Evolutionary conservation across 2,329 filamentous ascomycete species (phyloP).

Genomic region (Hypoxylon sp.): DNA sequence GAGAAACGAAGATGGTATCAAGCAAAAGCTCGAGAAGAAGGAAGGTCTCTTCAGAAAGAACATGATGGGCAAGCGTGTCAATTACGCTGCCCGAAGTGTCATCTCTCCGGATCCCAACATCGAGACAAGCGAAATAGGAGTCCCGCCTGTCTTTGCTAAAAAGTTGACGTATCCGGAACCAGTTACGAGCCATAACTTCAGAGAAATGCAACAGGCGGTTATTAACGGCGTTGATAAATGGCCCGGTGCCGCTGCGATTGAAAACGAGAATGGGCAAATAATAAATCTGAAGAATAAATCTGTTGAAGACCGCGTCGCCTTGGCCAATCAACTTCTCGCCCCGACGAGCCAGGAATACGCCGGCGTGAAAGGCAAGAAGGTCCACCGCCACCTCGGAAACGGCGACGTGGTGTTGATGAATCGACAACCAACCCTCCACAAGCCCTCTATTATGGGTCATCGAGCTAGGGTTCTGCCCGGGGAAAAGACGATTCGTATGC

Average conservation of each 20-base stretch:
- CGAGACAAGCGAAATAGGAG: slow-evolving; percentile 98
- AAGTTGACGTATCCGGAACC: slow-evolving; percentile 98
- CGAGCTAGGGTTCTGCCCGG: slow-evolving; percentile 91
- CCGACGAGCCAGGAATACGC: slow-evolving; percentile 82
- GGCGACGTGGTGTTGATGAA: slow-evolving; percentile 99
- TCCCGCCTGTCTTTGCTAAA: slow-evolving; percentile 96
- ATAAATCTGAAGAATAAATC: slow-evolving; percentile 90
- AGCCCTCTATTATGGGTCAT: slow-evolving; percentile 99
- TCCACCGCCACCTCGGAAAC: slow-evolving; percentile 94
- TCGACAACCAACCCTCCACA: slow-evolving; percentile 96
- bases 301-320: slow-evolving; percentile 85
- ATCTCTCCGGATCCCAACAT: slow-evolving; percentile 99
- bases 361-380: slow-evolving; percentile 91
- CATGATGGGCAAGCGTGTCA: slow-evolving; percentile 99
- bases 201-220: slow-evolving; percentile 94
- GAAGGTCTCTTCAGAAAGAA: slow-evolving; percentile 98
- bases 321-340: slow-evolving; percentile 94
- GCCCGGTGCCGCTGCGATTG: slow-evolving; percentile 93
- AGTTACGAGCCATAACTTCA: slow-evolving; percentile 96
- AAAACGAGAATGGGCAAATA: slow-evolving; percentile 95
- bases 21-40: slow-evolving; percentile 98
- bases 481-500: slow-evolving; percentile 98
- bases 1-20: slow-evolving; percentile 91
- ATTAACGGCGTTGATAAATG: slow-evolving; percentile 95
- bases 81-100: slow-evolving; percentile 96